phyloP scores from a whole-genome alignment of 192 early-diverging fungal species.

The Backusella tuberculispora region DNA sequence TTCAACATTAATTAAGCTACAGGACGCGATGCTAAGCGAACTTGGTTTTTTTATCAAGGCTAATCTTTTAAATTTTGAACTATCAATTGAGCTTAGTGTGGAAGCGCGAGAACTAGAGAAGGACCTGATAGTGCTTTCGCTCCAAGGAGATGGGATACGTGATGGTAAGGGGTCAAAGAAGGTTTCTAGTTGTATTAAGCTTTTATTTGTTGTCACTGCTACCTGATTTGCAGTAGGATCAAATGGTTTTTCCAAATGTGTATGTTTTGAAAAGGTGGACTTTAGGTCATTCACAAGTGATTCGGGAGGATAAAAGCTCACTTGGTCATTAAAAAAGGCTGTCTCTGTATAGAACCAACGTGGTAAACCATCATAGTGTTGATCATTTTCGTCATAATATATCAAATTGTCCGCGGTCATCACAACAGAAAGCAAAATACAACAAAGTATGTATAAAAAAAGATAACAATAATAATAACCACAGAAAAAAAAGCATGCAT shows the following conservation, averaged over 20 bases:
- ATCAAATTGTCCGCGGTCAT: not conserved
- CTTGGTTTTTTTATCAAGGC: constrained; percentile 3
- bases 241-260: constrained; percentile 10
- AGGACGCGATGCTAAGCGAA: constrained; percentile 33
- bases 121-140: not conserved
- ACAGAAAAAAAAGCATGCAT: not conserved
- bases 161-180: not conserved
- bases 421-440: not conserved
- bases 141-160: not conserved
- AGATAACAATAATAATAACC: not conserved
- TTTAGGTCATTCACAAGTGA: not conserved
- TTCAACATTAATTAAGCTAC: constrained; percentile 25
- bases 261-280: not conserved
- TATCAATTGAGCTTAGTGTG: not conserved
- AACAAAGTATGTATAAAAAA: not conserved
- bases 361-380: not conserved
- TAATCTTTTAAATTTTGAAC: not conserved
- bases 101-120: not conserved
- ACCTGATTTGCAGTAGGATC: not conserved
- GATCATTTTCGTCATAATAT: not conserved
- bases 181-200: not conserved
- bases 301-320: not conserved
- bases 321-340: not conserved
- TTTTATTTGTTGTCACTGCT: not conserved
- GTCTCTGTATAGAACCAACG: not conserved